These are phyloP conservation scores for Penicillium verrucosum DNA, from an alignment of 2,329 filamentous ascomycete genomes.

Conservation along the genomic window DNA sequence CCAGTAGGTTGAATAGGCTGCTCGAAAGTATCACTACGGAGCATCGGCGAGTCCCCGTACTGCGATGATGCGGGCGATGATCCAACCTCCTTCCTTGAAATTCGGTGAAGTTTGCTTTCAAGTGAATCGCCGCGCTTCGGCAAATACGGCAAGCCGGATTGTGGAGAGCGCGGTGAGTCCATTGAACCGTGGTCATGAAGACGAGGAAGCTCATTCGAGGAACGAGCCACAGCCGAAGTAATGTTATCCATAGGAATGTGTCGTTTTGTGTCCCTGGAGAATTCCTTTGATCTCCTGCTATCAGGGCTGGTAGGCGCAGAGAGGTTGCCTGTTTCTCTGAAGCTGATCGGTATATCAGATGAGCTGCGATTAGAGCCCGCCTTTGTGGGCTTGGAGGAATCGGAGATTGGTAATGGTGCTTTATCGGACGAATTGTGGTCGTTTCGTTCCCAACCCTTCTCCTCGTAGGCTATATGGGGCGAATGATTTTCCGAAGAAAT, in stretches of 20 bases:
- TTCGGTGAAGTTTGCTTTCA: slow-evolving; percentile 50
- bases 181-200: slow-evolving; percentile 53
- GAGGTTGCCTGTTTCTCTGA: slow-evolving; percentile 41
- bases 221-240: slow-evolving; percentile 44
- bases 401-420: slow-evolving; percentile 27
- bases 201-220: slow-evolving; percentile 58
- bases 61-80: slow-evolving; percentile 34
- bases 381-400: slow-evolving; percentile 66
- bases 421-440: slow-evolving; percentile 36
- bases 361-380: slow-evolving; percentile 48
- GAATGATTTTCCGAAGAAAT: slow-evolving; percentile 54
- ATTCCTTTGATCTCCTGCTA: slow-evolving; percentile 24
- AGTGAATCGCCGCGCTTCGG: slow-evolving; percentile 62
- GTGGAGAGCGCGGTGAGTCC: slow-evolving; percentile 36
- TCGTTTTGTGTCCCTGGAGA: slow-evolving; percentile 11
- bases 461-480: slow-evolving; percentile 89
- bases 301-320: slow-evolving; percentile 35
- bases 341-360: slow-evolving; percentile 36
- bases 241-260: slow-evolving; percentile 22
- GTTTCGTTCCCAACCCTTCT: slow-evolving; percentile 67
- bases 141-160: slow-evolving; percentile 34
- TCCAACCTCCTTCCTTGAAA: slow-evolving; percentile 63
- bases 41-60: slow-evolving; percentile 39
- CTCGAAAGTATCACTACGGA: slow-evolving; percentile 28
- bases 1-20: slow-evolving; percentile 39